Percentiles rank a stretch among this genome's conserved stretches.
Conservation (phyloP, 371 early-diverging fungal genomes). For the Coemansia sp. region DNA sequence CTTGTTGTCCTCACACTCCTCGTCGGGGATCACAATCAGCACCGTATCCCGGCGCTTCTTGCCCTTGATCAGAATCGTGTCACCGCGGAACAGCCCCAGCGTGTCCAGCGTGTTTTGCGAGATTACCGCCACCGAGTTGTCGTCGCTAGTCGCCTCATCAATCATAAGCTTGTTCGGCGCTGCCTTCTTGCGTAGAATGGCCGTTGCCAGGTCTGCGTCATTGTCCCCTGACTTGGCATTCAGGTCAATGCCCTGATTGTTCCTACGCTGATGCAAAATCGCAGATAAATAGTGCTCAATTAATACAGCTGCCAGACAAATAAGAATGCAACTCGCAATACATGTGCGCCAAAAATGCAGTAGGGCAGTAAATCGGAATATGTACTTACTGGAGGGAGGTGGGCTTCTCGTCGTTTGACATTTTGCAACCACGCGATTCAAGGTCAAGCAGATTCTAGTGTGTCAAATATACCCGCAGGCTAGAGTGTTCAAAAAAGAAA, state of each 20-base stretch:
- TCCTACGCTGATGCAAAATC: slow-evolving; percentile 17
- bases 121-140: slow-evolving; percentile 90
- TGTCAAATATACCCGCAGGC: not conserved
- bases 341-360: slow-evolving; percentile 1
- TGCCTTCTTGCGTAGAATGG: slow-evolving; percentile 91
- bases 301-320: slow-evolving; percentile 1
- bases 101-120: slow-evolving; percentile 92
- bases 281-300: not conserved
- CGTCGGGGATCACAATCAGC: slow-evolving; percentile 89
- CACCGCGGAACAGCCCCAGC: slow-evolving; percentile 90
- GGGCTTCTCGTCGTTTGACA: slow-evolving; percentile 44
- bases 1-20: slow-evolving; percentile 88
- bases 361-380: not conserved
- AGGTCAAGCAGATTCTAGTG: not conserved
- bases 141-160: slow-evolving; percentile 95
- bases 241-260: slow-evolving; percentile 36
- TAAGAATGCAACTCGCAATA: slow-evolving; percentile 1
- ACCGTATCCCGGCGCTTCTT: slow-evolving; percentile 98
- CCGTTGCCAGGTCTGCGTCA: slow-evolving; percentile 82
- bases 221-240: slow-evolving; percentile 54
- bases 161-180: slow-evolving; percentile 97
- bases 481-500: not conserved
- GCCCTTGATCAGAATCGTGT: slow-evolving; percentile 95
- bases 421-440: slow-evolving; percentile 2
- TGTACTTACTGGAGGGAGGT: slow-evolving; percentile 37